These are phyloP conservation scores for Mimosa pudica DNA, from an alignment of 306 rosid genomes.

Conservation along the genomic window DNA sequence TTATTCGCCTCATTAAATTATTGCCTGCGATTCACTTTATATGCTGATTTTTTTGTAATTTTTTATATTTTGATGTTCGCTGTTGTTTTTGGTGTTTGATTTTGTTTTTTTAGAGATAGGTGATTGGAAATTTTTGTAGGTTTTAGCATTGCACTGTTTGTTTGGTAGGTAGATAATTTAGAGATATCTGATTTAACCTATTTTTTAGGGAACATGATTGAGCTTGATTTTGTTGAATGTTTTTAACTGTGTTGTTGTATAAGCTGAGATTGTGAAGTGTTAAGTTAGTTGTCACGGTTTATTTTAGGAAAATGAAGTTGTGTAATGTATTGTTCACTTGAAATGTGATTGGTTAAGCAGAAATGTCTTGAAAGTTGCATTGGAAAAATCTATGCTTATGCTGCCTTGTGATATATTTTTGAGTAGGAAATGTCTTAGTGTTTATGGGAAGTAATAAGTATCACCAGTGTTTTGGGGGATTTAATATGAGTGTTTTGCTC, in stretches of 20 bases:
- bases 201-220: slow-evolving; percentile 17
- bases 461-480: not conserved
- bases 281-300: slow-evolving; percentile 7
- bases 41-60: not conserved
- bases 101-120: slow-evolving; percentile 19
- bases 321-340: not conserved
- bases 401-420: not conserved
- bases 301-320: too few species aligned
- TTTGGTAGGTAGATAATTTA: not conserved
- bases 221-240: slow-evolving; percentile 24
- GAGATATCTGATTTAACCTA: not conserved
- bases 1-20: slow-evolving; percentile 1
- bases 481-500: not conserved
- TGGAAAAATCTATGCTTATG: not conserved
- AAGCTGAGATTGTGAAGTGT: slow-evolving; percentile 18
- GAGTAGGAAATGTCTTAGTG: not conserved
- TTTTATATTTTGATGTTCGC: not conserved
- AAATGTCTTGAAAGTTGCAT: not conserved
- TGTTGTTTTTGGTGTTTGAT: not conserved
- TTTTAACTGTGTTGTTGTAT: slow-evolving; percentile 16
- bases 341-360: not conserved
- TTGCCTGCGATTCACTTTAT: not conserved
- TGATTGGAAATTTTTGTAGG: slow-evolving; percentile 29
- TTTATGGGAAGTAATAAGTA: not conserved
- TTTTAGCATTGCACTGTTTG: slow-evolving; percentile 24